Percentiles rank a stretch among this genome's conserved stretches.
These are phyloP conservation scores for Penicillium pancosmium DNA, from an alignment of 495 filamentous ascomycete genomes.

Conservation along the genomic window DNA sequence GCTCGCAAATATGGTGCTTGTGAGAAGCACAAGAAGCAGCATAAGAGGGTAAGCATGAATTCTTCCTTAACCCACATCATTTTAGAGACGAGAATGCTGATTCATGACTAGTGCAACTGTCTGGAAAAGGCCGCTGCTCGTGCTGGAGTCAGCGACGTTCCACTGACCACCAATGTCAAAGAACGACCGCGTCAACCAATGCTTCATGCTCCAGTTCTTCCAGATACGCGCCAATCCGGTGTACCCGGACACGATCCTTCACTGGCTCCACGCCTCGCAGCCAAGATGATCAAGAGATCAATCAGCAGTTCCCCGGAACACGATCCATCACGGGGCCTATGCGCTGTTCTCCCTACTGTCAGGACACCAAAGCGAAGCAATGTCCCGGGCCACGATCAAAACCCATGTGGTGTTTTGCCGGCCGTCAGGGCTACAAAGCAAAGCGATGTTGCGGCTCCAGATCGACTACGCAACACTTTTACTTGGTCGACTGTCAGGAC, in stretches of 20 bases:
- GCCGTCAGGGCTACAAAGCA: neutral
- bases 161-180: conserved; percentile 17
- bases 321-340: conserved; percentile 9
- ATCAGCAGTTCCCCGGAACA: conserved; percentile 11
- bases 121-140: conserved; percentile 41
- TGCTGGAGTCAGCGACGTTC: conserved; percentile 21
- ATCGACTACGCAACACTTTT: neutral
- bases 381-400: neutral
- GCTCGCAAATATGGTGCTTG: conserved; percentile 49
- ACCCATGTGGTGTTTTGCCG: neutral
- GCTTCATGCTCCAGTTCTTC: conserved; percentile 11
- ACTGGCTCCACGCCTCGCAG: conserved; percentile 6
- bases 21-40: conserved; percentile 52
- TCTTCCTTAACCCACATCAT: neutral
- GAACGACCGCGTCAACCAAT: conserved; percentile 11
- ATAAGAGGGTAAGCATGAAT: conserved; percentile 43
- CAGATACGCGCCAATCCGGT: conserved; percentile 12
- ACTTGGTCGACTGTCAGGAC: neutral
- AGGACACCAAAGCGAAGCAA: neutral
- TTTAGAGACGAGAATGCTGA: conserved; percentile 25
- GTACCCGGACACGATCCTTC: conserved; percentile 19
- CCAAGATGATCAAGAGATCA: conserved; percentile 13
- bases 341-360: conserved; percentile 7
- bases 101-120: conserved; percentile 44
- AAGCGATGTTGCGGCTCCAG: neutral